These are phyloP conservation scores for Abortiporus biennis DNA, from an alignment of 1,284 basidiomycete genomes.

Conservation along the genomic window DNA sequence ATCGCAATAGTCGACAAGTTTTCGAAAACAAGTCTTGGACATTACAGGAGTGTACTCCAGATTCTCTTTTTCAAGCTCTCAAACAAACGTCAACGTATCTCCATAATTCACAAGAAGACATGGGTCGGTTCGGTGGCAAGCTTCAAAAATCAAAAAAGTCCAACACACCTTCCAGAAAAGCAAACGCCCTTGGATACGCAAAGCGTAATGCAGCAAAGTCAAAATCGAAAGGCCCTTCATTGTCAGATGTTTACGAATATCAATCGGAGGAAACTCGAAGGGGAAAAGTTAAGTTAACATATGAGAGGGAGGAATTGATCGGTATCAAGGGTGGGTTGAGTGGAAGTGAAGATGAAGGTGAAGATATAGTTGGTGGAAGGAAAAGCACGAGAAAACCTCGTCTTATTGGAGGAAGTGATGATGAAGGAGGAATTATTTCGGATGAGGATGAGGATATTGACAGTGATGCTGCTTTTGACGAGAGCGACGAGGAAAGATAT, in stretches of 20 bases:
- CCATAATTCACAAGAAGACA: no score
- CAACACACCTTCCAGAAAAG: slow-evolving; percentile 12
- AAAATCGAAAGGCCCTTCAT: slow-evolving; percentile 21
- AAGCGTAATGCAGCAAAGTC: slow-evolving; percentile 44
- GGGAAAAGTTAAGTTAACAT: slow-evolving; percentile 44
- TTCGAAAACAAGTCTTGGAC: no score
- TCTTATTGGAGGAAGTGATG: slow-evolving; percentile 53
- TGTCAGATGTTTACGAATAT: slow-evolving; percentile 58
- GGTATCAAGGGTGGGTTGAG: slow-evolving; percentile 31
- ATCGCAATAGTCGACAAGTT: no score
- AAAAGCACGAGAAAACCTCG: slow-evolving; percentile 38
- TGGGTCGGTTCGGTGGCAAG: no score
- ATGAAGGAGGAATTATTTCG: slow-evolving; percentile 46
- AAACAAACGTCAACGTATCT: no score
- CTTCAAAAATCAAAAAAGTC: neutral
- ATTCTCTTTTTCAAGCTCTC: no score
- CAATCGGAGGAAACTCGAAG: slow-evolving; percentile 48
- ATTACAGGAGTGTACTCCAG: no score
- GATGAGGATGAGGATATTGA: slow-evolving; percentile 79
- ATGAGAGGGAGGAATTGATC: slow-evolving; percentile 51
- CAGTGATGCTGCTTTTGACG: slow-evolving; percentile 76
- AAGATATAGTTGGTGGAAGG: slow-evolving; percentile 22
- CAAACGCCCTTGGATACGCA: slow-evolving; percentile 45
- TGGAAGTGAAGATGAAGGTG: slow-evolving; percentile 27
- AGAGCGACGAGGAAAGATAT: slow-evolving; percentile 77